Evolutionary conservation across 495 filamentous ascomycete species (phyloP), one percentile per base, ranked within the genome.

Genomic region (Penicillium argentinense): DNA sequence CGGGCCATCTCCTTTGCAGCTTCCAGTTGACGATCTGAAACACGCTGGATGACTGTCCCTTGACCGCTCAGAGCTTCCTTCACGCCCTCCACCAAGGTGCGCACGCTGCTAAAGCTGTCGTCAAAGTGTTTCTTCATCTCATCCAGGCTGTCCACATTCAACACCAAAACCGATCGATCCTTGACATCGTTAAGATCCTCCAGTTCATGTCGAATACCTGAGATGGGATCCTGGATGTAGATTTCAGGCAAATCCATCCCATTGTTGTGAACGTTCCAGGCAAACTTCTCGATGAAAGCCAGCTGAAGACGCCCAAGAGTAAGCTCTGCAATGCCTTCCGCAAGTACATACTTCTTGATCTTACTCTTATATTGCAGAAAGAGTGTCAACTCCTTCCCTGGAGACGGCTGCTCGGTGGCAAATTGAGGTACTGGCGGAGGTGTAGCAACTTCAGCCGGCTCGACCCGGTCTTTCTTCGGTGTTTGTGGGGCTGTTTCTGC

Each of bases 261-360:
- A 60, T 97, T 92, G 56, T 84, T 88, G 53, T 96, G 92, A 1
- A 91, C 95, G 54, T 93, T 97, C 90, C 95, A 98, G 5, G 91
- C 90, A 57, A 98, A 98, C 57, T 97, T 97, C 53, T 97, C 95
- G 54, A 98, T 98, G 64, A 98, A 98, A n/a, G 92, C 91, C 24
- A 97, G 78, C 59, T 97, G 93, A 45, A 98, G 69, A 9, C 90
- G 80, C 8, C 87, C 89, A 42, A 96, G 83, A 14, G 91, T 90
- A 12, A 98, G 73, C 33, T 87, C 89, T 8, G 83, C 80, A 46
- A 83, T 85, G 4, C 91, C 91, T 56, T 92, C 91, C 2, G 87
- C 69, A 9, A 98, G 79, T 6, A 96, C 81, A 59, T 91, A 95
- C 57, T 97, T 97, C 70, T 97, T 97, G 48, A 97, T 93, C 58